Evolutionary conservation across 1,284 basidiomycete genomes (phyloP).

Genomic region (Prillingera fragicola): DNA sequence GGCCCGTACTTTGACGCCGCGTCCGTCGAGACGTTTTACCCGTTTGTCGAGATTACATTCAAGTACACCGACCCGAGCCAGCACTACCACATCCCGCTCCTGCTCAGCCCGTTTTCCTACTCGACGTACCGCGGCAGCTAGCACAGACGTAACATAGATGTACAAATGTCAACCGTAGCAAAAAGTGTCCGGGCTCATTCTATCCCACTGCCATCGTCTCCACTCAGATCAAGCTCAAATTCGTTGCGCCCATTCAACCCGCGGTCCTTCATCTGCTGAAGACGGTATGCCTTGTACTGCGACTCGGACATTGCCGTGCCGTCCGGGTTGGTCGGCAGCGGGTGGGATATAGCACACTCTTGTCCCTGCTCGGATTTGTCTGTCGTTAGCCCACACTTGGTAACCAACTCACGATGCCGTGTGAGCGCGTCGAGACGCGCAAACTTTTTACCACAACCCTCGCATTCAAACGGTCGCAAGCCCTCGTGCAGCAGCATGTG

Average conservation of each 20-base stretch:
- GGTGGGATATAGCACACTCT: conserved; percentile 46
- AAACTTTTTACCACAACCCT: conserved; percentile 89
- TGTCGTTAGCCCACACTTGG: conserved; percentile 9
- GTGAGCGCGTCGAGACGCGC: conserved; percentile 89
- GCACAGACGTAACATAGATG: neutral
- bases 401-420: conserved; percentile 58
- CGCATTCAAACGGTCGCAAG: conserved; percentile 78
- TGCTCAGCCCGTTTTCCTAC: conserved; percentile 86
- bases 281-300: conserved; percentile 42
- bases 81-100: conserved; percentile 84
- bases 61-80: conserved; percentile 62
- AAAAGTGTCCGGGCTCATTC: conserved; percentile 22
- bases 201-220: conserved; percentile 22
- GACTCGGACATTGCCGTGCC: conserved; percentile 45
- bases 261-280: conserved; percentile 20
- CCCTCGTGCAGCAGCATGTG: conserved; percentile 83
- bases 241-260: conserved; percentile 6
- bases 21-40: conserved; percentile 70
- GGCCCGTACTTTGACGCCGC: conserved; percentile 70
- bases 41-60: conserved; percentile 67
- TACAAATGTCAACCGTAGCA: too few species aligned
- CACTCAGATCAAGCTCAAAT: conserved; percentile 17
- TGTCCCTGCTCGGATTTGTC: conserved; percentile 49
- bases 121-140: conserved; percentile 86
- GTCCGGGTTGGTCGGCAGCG: conserved; percentile 46